Evolutionary conservation across 257 asterid genomes (phyloP).

Genomic region (Cordia subcordata): DNA sequence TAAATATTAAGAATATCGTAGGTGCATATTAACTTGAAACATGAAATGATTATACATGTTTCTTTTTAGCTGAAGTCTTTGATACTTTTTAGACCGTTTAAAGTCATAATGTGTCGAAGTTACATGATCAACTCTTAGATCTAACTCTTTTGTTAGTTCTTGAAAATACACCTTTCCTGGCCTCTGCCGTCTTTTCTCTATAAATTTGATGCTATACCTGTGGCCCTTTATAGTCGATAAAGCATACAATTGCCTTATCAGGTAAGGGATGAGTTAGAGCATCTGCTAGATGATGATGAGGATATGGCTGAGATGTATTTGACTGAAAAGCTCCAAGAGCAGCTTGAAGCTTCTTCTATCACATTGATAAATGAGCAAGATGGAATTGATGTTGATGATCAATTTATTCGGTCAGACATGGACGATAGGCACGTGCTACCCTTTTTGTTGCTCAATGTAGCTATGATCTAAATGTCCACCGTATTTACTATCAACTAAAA

Average conservation of each 20-base stretch:
- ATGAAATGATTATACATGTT: too few species aligned
- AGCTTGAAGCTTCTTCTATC: conserved; percentile 59
- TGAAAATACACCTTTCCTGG: neutral
- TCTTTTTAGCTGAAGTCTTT: too few species aligned
- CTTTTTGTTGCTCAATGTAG: neutral
- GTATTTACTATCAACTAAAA: neutral
- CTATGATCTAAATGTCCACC: neutral
- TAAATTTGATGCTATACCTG: neutral
- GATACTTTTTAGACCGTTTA: too few species aligned
- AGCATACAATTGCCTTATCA: conserved; percentile 16
- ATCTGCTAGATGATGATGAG: conserved; percentile 90
- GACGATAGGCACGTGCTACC: conserved; percentile 49
- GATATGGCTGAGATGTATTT: conserved; percentile 99
- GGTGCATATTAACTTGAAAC: too few species aligned
- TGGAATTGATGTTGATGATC: conserved; percentile 54
- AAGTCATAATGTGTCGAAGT: too few species aligned
- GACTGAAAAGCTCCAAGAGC: conserved; percentile 76
- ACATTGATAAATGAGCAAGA: conserved; percentile 56
- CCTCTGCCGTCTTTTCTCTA: neutral
- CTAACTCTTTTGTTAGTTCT: too few species aligned
- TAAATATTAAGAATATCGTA: too few species aligned
- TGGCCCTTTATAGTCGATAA: neutral
- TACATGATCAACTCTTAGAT: too few species aligned
- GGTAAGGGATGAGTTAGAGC: conserved; percentile 98
- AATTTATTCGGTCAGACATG: conserved; percentile 32